A percentile compares a stretch with the other conserved stretches of the same genome.
Evolutionary conservation across 495 filamentous ascomycete species (phyloP).

Genomic region (Lasiosphaeria ovina): DNA sequence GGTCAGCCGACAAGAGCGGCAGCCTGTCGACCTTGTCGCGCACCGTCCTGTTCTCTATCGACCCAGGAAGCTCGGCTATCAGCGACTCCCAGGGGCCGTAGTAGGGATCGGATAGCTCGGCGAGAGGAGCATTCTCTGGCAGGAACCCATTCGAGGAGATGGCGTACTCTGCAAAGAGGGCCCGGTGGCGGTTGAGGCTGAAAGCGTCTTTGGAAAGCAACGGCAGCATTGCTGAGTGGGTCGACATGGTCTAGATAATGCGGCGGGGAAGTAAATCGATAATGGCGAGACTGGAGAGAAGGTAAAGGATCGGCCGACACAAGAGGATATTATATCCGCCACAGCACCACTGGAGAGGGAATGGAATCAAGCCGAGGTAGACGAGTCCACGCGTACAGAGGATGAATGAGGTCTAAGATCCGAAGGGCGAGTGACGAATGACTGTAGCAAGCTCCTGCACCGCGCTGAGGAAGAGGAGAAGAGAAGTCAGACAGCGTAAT

Average conservation of each 20-base stretch:
- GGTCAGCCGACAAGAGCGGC: slow-evolving; percentile 64
- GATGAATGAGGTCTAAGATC: background rate
- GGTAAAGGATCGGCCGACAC: background rate
- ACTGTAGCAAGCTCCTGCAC: too few relatives aligned
- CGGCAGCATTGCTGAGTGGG: background rate
- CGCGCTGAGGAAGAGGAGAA: too few relatives aligned
- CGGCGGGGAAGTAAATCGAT: background rate
- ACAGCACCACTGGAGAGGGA: too few relatives aligned
- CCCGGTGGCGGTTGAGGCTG: background rate
- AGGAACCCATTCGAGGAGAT: slow-evolving; percentile 67
- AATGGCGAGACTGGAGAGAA: background rate
- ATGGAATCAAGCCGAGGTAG: background rate
- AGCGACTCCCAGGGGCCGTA: slow-evolving; percentile 80
- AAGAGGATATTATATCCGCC: too few relatives aligned
- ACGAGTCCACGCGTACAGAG: background rate
- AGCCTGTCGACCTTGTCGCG: slow-evolving; percentile 65
- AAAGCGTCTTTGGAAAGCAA: background rate
- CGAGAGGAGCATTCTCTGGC: slow-evolving; percentile 65
- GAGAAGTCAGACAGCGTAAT: too few relatives aligned
- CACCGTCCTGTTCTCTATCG: slow-evolving; percentile 65
- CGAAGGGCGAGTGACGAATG: background rate
- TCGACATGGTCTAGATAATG: background rate
- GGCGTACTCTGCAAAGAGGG: slow-evolving; percentile 19
- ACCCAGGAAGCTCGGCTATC: slow-evolving; percentile 62
- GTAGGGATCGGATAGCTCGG: slow-evolving; percentile 67